Evolutionary conservation across 345 rosid genomes (phyloP), one percentile per base, ranked within the genome.

Genomic region (Eutrema yunnanense): DNA sequence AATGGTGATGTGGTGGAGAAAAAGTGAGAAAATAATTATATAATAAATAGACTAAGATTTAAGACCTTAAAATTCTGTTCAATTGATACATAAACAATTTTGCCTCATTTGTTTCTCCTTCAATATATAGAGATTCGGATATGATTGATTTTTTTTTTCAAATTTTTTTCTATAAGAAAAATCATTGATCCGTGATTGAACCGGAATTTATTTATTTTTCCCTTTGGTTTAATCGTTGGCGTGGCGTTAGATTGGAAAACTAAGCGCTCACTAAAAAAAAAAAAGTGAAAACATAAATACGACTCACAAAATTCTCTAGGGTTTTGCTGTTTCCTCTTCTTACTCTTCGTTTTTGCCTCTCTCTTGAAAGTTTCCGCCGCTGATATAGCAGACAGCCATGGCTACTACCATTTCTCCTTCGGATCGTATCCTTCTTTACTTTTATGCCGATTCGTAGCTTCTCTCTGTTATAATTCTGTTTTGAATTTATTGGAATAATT

Each of bases 321-420:
- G 61, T 34, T 56, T 56, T 34, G 42, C 16, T 56, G 42, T 55
- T 32, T 14, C 49, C 49, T n/a, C 49, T n/a, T 7, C 9, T 37
- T 37, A 37, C 9, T 9, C 8, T 37, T n/a, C 9, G 6, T 14
- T 56, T 53, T 30, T 8, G 19, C 8, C 41, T 33, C 13, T 55
- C 42, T 9, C 61, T 56, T 5, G 22, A 27, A 56, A 56, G 61
- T 34, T 56, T 56, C 61, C 61, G 61, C 61, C 61, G 61, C 61
- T 13, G 60, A 55, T 53, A 53, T 53, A 53, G 41, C 41, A 55
- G 60, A 36, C 61, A 34, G 61, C 61, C 61, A 56, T 56, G 61
- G 61, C 61, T 56, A n/a, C 61, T 34, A 34, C 61, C 61, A 56
- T 56, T 56, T 56, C 61, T 56, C 61, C 61, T 34, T 56, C 61